Evolutionary conservation across 257 asterid genomes (phyloP).

Genomic region (Nicotiana sylvestris): DNA sequence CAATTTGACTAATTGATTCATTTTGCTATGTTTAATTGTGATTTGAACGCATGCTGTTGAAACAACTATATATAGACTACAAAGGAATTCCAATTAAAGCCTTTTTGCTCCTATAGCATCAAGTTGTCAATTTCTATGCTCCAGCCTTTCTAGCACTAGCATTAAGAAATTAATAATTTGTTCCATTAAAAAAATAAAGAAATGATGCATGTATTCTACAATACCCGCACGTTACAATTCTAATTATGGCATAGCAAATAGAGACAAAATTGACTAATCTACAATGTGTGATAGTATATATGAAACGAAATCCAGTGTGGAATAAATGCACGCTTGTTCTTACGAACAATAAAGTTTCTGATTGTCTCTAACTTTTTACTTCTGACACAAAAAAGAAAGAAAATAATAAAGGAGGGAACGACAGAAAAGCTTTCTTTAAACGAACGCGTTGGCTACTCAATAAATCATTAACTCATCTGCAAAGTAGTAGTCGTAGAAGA

Average conservation of each 20-base stretch:
- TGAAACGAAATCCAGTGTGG: background rate
- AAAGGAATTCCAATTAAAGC: background rate
- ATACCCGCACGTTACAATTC: conserved; percentile 3
- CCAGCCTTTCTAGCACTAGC: background rate
- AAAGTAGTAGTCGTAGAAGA: background rate
- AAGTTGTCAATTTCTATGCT: background rate
- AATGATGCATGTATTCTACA: background rate
- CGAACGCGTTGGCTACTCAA: background rate
- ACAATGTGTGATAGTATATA: background rate
- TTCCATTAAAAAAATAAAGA: background rate
- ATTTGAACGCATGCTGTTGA: background rate
- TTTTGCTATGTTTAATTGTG: background rate
- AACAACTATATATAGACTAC: background rate
- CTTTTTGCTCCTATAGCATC: background rate
- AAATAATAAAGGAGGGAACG: background rate
- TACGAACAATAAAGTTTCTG: background rate
- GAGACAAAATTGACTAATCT: conserved; percentile 2
- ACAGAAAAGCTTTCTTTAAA: background rate
- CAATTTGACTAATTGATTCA: background rate
- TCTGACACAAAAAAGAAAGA: background rate
- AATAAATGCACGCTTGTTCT: background rate
- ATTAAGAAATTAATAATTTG: background rate
- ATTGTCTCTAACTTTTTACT: background rate
- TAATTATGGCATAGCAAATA: background rate
- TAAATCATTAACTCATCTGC: background rate